Evolutionary conservation across 805 yeast species (phyloP).

Genomic region (Wickerhamomyces canadensis): DNA sequence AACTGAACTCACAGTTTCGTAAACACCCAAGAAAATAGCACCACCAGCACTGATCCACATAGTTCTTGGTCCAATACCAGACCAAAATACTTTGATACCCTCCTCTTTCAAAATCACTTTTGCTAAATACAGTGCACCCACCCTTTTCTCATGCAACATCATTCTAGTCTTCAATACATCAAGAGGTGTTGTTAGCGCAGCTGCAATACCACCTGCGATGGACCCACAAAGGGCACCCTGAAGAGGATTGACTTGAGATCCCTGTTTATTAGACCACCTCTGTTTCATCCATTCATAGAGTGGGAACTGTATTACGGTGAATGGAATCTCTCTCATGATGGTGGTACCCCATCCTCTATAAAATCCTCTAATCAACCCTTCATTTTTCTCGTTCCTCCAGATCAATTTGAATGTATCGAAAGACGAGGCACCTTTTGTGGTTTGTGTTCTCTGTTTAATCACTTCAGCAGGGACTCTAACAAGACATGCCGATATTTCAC

Average conservation of each 20-base stretch:
- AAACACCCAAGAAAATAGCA: slow-evolving; percentile 91
- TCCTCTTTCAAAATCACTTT: slow-evolving; percentile 57
- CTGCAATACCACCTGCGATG: slow-evolving; percentile 77
- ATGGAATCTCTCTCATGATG: slow-evolving; percentile 92
- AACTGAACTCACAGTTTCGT: slow-evolving; percentile 47
- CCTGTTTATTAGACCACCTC: slow-evolving; percentile 42
- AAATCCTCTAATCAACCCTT: slow-evolving; percentile 70
- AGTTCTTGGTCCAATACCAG: slow-evolving; percentile 93
- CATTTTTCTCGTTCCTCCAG: slow-evolving; percentile 61
- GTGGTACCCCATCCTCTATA: slow-evolving; percentile 95
- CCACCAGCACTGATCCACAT: slow-evolving; percentile 99
- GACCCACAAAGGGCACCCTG: slow-evolving; percentile 86
- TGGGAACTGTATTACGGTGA: slow-evolving; percentile 94
- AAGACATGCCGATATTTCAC: slow-evolving; percentile 89
- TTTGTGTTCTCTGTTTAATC: slow-evolving; percentile 90
- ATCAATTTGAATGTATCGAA: slow-evolving; percentile 61
- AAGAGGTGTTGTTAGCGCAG: slow-evolving; percentile 75
- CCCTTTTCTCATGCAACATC: slow-evolving; percentile 59
- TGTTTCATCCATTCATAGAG: slow-evolving; percentile 78
- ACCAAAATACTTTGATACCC: slow-evolving; percentile 65
- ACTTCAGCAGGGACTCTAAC: slow-evolving; percentile 97
- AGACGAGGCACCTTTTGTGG: slow-evolving; percentile 61
- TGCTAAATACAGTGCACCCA: slow-evolving; percentile 44
- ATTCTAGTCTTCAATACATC: slow-evolving; percentile 79
- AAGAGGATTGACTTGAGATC: slow-evolving; percentile 46